Conservation (phyloP, 768 basidiomycete species). For the Boletus patriciae region DNA sequence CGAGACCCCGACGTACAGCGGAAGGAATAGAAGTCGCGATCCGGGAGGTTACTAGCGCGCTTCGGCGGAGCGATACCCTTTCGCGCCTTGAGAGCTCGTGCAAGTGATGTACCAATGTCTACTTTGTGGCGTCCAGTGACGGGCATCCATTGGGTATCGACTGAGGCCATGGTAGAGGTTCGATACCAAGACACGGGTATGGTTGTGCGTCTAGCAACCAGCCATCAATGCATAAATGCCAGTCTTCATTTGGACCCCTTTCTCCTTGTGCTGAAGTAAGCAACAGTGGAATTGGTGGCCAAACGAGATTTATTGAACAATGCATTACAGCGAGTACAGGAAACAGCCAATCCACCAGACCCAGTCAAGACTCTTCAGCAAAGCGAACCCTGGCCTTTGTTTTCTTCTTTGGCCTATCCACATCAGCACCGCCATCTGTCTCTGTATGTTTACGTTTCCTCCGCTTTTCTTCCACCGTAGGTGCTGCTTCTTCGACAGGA, state of each 20-base stretch:
- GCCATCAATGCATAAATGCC: conserved; percentile 21
- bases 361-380: conserved; percentile 9
- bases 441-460: conserved; percentile 52
- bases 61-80: conserved; percentile 49
- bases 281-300: not conserved
- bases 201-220: conserved; percentile 5
- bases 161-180: conserved; percentile 44
- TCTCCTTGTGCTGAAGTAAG: conserved; percentile 30
- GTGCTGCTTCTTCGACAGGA: conserved; percentile 73
- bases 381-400: conserved; percentile 28
- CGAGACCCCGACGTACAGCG: conserved; percentile 52
- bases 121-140: conserved; percentile 57
- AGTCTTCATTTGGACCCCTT: conserved; percentile 9
- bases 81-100: conserved; percentile 67
- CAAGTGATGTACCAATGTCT: conserved; percentile 60
- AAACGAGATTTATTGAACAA: not conserved
- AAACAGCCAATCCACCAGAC: not conserved
- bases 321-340: conserved; percentile 10
- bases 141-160: conserved; percentile 55
- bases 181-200: conserved; percentile 23
- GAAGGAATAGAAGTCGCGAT: conserved; percentile 74
- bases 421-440: conserved; percentile 34
- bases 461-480: conserved; percentile 77
- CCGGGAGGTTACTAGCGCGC: conserved; percentile 47
- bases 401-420: conserved; percentile 44